phyloP scores from a whole-genome alignment of 164 flowering plant species.

The Litsea cubeba region DNA sequence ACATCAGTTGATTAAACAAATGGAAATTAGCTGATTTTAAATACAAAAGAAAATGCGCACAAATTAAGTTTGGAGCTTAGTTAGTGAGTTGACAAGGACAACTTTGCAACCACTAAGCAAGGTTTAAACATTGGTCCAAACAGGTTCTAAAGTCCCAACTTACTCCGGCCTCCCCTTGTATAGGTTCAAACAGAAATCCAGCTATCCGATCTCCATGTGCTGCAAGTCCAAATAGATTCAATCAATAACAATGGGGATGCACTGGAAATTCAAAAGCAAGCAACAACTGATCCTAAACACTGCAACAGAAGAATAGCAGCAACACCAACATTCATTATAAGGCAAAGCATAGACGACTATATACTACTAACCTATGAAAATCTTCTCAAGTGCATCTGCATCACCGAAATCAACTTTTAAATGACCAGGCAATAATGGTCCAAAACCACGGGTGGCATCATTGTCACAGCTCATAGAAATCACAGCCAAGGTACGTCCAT shows the following conservation, averaged over 20 bases:
- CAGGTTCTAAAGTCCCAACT: constrained; percentile 8
- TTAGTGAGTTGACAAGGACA: background rate
- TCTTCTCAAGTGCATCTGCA: constrained; percentile 64
- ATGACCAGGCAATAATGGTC: constrained; percentile 86
- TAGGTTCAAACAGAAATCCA: constrained; percentile 96
- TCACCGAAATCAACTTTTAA: constrained; percentile 96
- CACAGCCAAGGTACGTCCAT: constrained; percentile 90
- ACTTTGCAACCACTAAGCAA: background rate
- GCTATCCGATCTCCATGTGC: constrained; percentile 81
- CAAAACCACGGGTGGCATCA: constrained; percentile 94
- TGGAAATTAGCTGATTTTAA: background rate
- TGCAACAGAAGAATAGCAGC: background rate
- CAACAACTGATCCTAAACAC: background rate
- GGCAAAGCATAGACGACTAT: background rate
- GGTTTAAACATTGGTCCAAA: background rate
- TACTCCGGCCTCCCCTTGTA: constrained; percentile 99
- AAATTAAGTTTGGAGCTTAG: background rate
- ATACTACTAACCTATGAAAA: constrained; percentile 59
- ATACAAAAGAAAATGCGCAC: background rate
- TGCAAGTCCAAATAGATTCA: constrained; percentile 31
- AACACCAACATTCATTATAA: background rate
- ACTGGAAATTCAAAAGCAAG: background rate
- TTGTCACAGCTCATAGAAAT: constrained; percentile 99
- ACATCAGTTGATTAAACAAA: background rate
- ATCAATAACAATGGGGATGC: background rate